phyloP scores from a whole-genome alignment of 108 stramenopile genomes.

The Nannochloropsis gaditana region DNA sequence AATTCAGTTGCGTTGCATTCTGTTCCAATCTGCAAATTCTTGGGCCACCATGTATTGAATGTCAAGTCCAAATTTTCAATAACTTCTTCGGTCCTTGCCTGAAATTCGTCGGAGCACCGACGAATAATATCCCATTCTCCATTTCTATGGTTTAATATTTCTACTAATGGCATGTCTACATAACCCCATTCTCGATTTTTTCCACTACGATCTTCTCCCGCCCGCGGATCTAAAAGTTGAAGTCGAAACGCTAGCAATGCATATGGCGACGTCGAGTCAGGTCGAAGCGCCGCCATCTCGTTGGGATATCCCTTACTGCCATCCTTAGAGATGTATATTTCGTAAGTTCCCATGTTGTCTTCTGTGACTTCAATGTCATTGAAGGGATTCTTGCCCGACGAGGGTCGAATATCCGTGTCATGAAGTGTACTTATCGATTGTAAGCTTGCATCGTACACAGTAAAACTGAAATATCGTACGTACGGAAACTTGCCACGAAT shows the following conservation, averaged over 20 bases:
- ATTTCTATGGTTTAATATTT: background rate
- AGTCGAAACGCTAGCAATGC: background rate
- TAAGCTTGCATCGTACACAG: background rate
- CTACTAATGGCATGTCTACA: background rate
- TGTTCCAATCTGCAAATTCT: background rate
- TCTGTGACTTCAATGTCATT: background rate
- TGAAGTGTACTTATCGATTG: background rate
- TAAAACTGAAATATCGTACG: background rate
- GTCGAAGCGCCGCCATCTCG: background rate
- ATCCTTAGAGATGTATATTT: conserved; percentile 7
- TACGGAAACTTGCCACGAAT: conserved; percentile 2
- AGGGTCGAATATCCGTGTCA: background rate
- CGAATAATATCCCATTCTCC: background rate
- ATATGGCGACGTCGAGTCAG: background rate
- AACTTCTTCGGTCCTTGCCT: background rate
- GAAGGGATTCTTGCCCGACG: background rate
- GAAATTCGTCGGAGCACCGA: background rate
- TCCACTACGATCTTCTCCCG: background rate
- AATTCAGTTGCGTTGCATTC: conserved; percentile 3
- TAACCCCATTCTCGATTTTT: background rate
- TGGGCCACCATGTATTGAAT: background rate
- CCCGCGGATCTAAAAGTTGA: background rate
- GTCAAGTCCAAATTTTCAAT: background rate
- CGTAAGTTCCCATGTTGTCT: background rate
- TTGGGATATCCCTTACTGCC: background rate